Base-by-base conservation (phyloP, 2,329 filamentous ascomycete genomes). In the Pseudocercospora pini-densiflorae region DNA sequence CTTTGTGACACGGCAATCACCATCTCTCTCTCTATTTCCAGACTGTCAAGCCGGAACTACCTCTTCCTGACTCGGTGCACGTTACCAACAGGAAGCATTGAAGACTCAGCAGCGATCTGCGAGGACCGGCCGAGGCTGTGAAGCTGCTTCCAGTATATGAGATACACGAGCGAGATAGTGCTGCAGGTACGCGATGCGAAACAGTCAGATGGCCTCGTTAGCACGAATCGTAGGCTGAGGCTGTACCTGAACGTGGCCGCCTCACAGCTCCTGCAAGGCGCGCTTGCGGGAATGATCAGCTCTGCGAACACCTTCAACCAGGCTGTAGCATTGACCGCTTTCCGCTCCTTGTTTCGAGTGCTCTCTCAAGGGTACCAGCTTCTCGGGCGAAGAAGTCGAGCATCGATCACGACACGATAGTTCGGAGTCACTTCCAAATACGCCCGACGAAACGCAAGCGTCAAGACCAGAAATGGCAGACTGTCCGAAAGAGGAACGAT, bases 241-340 rank as follows among this genome's bases (percentile, higher is more conserved):
- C 43, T 31, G 58, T 31, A n/a, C 36, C 40, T 31, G 36, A 61
- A 51, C 36, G 45, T 51, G 58, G 58, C 58, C 58, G 58, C 29
- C 40, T 49, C 43, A 31, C 40, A 47, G 19, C 33, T 40, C 27
- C 33, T 45, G 4, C 57, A 23, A 16, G 10, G 19, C 27, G 33
- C 40, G 27, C 14, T 43, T 24, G 21, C 45, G 57, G 57, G 40
- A 29, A 59, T 59, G 57, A 59, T 59, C 57, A 40, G 29, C 54
- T 59, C 23, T 31, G 29, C 31, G 36, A 45, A 59, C 57, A 27
- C 36, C 57, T 59, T 16, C 31, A 55, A 23, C 57, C 21, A 5
- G 40, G 57, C 16, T 43, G 33, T 36, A 47, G 27, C 47, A 51
- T 51, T 23, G 47, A 51, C 19, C 19, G 47, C 47, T 24, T 54